A percentile compares a stretch with the other conserved stretches of the same genome.
Conservation (phyloP, 139 green algal genomes). For the Diplosphaera chodatii region DNA sequence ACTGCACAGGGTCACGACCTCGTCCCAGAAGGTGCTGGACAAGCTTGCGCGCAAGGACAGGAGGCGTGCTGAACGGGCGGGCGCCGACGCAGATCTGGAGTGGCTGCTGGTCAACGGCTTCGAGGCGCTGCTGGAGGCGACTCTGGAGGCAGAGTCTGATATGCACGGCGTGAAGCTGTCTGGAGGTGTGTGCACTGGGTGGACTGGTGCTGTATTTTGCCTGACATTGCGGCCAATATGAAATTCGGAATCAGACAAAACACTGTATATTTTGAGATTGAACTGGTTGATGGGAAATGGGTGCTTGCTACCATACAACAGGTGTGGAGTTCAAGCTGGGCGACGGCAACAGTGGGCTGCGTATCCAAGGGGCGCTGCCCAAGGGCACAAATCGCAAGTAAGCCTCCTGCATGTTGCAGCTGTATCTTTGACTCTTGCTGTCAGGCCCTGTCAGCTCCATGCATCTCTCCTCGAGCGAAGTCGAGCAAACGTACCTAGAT, state of each 20-base stretch:
- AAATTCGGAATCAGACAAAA: too few relatives aligned
- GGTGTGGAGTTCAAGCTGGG: slow-evolving; percentile 50
- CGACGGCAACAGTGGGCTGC: slow-evolving; percentile 14
- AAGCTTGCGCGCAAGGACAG: slow-evolving; percentile 69
- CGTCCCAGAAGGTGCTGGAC: slow-evolving; percentile 46
- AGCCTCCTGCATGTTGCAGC: slow-evolving; percentile 9
- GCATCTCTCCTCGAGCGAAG: too few relatives aligned
- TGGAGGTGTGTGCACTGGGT: too few relatives aligned
- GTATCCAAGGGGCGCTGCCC: slow-evolving; percentile 32
- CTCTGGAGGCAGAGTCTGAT: slow-evolving; percentile 28
- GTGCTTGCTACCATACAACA: too few relatives aligned
- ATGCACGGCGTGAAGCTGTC: too few relatives aligned
- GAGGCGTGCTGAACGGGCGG: slow-evolving; percentile 11
- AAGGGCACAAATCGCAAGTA: slow-evolving; percentile 55
- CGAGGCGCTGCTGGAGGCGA: slow-evolving; percentile 44
- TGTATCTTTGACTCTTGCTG: too few relatives aligned
- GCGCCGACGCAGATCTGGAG: slow-evolving; percentile 29
- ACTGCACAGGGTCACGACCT: slow-evolving; percentile 8
- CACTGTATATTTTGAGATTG: too few relatives aligned
- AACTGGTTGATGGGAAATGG: too few relatives aligned
- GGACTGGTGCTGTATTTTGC: too few relatives aligned
- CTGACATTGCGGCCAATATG: too few relatives aligned
- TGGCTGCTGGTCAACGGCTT: slow-evolving; percentile 44
- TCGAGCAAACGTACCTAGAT: too few relatives aligned
- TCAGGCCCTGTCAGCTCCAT: too few relatives aligned